These are phyloP conservation scores for Elongisporangium anandrum DNA, from an alignment of 352 stramenopile species.

Conservation along the genomic window DNA sequence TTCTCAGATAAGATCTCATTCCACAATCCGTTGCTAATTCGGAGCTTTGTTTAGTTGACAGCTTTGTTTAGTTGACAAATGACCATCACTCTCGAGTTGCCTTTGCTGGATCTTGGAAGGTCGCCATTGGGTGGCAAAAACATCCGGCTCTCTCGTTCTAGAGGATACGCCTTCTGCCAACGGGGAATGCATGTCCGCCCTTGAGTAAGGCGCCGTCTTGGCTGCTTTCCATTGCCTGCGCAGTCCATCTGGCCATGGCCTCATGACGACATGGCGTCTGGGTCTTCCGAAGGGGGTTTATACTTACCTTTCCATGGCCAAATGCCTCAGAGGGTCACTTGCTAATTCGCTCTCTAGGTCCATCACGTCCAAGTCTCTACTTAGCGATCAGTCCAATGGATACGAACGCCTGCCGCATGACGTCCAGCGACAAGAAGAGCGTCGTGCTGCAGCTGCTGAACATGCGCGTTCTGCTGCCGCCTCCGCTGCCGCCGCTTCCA, in stretches of 20 bases:
- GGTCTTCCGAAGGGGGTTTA: not conserved
- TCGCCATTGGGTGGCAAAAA: not conserved
- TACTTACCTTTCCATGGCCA: not conserved
- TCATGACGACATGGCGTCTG: not conserved
- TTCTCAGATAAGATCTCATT: too few species aligned
- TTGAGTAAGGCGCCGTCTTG: not conserved
- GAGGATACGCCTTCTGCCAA: not conserved
- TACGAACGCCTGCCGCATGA: not conserved
- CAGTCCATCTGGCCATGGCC: not conserved
- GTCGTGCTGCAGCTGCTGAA: not conserved
- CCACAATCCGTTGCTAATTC: not conserved
- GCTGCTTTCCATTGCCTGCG: not conserved
- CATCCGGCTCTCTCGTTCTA: not conserved
- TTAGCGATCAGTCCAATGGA: not conserved
- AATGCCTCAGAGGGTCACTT: not conserved
- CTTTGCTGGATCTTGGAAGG: not conserved
- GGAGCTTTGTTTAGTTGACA: not conserved
- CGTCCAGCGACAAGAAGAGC: not conserved
- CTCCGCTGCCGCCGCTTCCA: too few species aligned
- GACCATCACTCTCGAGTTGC: not conserved
- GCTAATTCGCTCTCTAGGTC: not conserved
- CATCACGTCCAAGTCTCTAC: not conserved
- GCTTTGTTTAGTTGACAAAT: not conserved
- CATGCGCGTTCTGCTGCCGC: not conserved
- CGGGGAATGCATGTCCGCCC: not conserved